Base-by-base conservation (phyloP, 306 rosid species). In the Arachis hypogaea region DNA sequence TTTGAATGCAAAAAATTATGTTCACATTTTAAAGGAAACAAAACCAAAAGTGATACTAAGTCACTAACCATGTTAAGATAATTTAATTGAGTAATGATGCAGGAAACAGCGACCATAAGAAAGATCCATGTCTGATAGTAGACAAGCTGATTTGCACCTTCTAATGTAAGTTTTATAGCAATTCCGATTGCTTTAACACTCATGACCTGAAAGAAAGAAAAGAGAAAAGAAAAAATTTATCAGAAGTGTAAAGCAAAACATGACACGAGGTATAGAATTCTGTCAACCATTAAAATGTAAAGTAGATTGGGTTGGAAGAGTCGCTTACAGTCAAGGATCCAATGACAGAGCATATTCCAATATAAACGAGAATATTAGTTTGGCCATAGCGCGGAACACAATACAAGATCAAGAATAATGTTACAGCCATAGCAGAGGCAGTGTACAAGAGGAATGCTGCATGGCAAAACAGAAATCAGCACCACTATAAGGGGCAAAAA, bases 161-260 rank as follows among this genome's bases (percentile, higher is more conserved):
- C 97, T 18, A 92, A 7, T 40, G 97, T 88, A 74, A 92, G 97
- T 75, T 85, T 80, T 72, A 92, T 89, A 58, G 92, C 97, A 80
- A 83, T 89, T 71, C 97, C 97, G 47, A 92, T 80, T 2, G 97
- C 97, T 80, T 92, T 92, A 65, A 92, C 12, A 45, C 97, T 92
- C 97, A 92, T 92, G 77, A 92, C 96, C 97, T 92, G 86, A 70
- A 85, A 70, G 73, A 76, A 61, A 82, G 28, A 63, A 73, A 14
- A 59, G 18, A 68, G 1, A 22, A 22, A 22, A 22, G 28, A 22
- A 22, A 22, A 22, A 1, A 42, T 59, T 69, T 52, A 68, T 82
- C 47, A 72, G 52, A 38, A 42, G 72, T 6, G 72, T 40, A 58
- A 72, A 78, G 63, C 61, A 56, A 45, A 75, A 73, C 22, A 44